Evolutionary conservation across 768 basidiomycete species (phyloP), one percentile per base, ranked within the genome.

Genomic region (Rubroboletus pulcherrimus): DNA sequence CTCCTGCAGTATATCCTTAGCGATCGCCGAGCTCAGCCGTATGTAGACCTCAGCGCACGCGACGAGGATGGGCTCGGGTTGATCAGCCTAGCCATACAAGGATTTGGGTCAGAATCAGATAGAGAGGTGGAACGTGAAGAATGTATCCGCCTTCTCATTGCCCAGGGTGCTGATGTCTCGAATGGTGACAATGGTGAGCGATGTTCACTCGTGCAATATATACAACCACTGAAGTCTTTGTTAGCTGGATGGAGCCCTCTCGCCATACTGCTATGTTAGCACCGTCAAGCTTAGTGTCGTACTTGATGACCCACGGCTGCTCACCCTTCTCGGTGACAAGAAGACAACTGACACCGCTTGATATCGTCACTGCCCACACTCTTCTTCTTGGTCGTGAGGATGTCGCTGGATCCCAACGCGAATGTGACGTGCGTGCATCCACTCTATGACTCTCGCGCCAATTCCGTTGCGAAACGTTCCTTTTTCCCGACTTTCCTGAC

Each of bases 241-340:
- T 54, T 63, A 97, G 94, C 83, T 57, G 95, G 96, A 34, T 98
- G 97, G 97, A 93, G 92, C 10, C 86, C 95, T 4, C 78, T 99
- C 96, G 98, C 65, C 87, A 96, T 74, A 93, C 96, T 8, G 90
- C 90, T 8, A 73, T 98, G 49, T 76, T 91, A 37, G 85, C 92
- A 12, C 93, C 96, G 33, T 91, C 95, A 3, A 94, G 94, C 3
- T 76, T 98, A 21, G 82, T 98, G 21, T 93, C 94, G 0, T 88
- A 93, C 77, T 78, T 99, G 24, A 86, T 98, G 74, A 96, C 92
- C 11, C 90, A 93, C 62, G 92, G 93, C 44, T 92, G 91, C 58
- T 93, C 92, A 26, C 85, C 91, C 0, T 85, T 91, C 58, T 81
- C 85, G 6, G 68, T 82, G 43, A 96, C 95, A 26, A 80, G 78